Evolutionary conservation across 1,284 basidiomycete genomes (phyloP).

Genomic region (Rhodofomes roseus): DNA sequence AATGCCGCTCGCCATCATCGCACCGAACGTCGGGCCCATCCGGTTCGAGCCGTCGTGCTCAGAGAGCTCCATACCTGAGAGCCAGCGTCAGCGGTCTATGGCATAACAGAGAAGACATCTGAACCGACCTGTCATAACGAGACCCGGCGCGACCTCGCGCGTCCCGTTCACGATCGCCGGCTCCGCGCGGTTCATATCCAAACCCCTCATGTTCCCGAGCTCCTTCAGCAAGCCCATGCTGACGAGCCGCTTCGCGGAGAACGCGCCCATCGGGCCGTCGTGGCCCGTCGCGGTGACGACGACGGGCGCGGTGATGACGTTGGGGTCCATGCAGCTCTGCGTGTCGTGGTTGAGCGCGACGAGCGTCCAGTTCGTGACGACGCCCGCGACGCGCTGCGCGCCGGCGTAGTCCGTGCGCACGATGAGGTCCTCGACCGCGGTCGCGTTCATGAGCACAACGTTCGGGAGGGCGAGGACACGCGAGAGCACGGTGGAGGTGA

Average conservation of each 20-base stretch:
- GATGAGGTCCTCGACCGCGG: constrained; percentile 76
- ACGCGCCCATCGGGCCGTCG: constrained; percentile 85
- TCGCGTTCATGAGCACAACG: constrained; percentile 74
- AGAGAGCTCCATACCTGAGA: constrained; percentile 76
- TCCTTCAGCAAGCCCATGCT: constrained; percentile 74
- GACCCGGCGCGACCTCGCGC: constrained; percentile 76
- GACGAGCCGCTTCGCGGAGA: constrained; percentile 80
- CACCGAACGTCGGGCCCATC: constrained; percentile 76
- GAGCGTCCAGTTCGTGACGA: constrained; percentile 85
- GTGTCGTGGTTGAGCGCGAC: constrained; percentile 81
- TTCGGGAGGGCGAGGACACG: constrained; percentile 74
- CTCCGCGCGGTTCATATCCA: constrained; percentile 79
- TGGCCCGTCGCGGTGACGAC: constrained; percentile 67
- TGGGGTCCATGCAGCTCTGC: constrained; percentile 86
- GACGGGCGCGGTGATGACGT: constrained; percentile 80
- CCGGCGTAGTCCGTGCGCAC: constrained; percentile 58
- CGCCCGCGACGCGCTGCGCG: constrained; percentile 72
- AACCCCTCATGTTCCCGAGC: constrained; percentile 78
- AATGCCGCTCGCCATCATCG: constrained; percentile 78
- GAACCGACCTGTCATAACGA: constrained; percentile 67
- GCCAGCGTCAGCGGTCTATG: background rate
- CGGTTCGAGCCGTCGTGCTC: constrained; percentile 82
- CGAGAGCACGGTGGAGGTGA: constrained; percentile 78
- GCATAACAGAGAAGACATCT: background rate
- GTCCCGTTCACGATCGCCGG: constrained; percentile 76